A percentile compares a stretch with the other conserved stretches of the same genome.
Conservation (phyloP, 129 eudicot genomes). For the Flaveria ramosissima region DNA sequence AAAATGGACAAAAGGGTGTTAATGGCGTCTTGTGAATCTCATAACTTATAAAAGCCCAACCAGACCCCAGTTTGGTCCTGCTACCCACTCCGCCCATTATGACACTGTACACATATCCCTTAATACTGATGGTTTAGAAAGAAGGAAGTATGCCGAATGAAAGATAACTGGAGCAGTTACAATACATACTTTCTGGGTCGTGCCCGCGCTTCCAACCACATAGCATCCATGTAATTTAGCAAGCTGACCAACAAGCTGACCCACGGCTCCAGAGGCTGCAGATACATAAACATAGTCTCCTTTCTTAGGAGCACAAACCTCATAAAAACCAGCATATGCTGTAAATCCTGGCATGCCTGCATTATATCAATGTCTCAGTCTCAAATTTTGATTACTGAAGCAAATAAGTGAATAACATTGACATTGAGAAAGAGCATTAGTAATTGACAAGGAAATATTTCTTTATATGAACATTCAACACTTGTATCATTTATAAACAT, state of each 20-base stretch:
- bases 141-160: neutral
- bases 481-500: neutral
- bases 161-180: neutral
- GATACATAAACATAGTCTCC: slow-evolving; percentile 80
- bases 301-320: slow-evolving; percentile 75
- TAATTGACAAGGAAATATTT: too few species aligned
- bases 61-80: too few species aligned
- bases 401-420: too few species aligned
- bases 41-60: too few species aligned
- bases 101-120: too few species aligned
- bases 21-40: too few species aligned
- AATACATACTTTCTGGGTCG: slow-evolving; percentile 60
- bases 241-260: slow-evolving; percentile 93
- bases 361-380: neutral
- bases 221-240: slow-evolving; percentile 88
- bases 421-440: too few species aligned
- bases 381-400: too few species aligned
- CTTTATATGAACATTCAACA: too few species aligned
- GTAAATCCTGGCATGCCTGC: slow-evolving; percentile 97
- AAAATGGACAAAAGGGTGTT: too few species aligned
- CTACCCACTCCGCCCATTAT: too few species aligned
- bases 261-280: slow-evolving; percentile 97
- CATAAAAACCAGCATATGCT: slow-evolving; percentile 86
- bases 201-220: slow-evolving; percentile 93
- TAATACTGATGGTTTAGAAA: too few species aligned